Evolutionary conservation across 2,329 filamentous ascomycete genomes (phyloP), one percentile per base, ranked within the genome.

Genomic region (Verticillium alfalfae): DNA sequence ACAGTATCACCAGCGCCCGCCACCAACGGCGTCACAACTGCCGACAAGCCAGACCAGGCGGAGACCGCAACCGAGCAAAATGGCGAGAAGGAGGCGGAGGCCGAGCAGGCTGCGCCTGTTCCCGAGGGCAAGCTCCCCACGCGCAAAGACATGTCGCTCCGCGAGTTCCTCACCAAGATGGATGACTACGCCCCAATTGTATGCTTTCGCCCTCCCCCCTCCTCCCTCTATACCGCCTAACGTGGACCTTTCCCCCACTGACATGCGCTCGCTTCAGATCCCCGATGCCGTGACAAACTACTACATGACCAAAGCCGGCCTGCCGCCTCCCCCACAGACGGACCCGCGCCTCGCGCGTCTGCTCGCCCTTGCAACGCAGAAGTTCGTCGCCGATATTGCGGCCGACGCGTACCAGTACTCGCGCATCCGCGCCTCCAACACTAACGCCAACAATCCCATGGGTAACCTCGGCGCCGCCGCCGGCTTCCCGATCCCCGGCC

Each of bases 331-430:
- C 49, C 93, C 92, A 0, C 90, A 95, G 69, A 96, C 93, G 59
- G 92, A 97, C 70, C 89, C 89, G 22, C 92, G 93, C 62, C 90
- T 99, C 34, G 92, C 94, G 26, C 92, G 94, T 57, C 89, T 99
- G 3, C 89, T 99, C 54, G 94, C 95, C 2, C 90, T 99, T 9
- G 95, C 95, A n/a, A 97, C 95, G 0, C 95, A 99, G 73, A 99
- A 99, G 74, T 99, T 99, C 81, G 91, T 99, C 70, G 93, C 95
- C 63, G 95, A 99, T 75, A 92, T 99, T 67, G 95, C 95, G 1
- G 93, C 95, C 62, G 95, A 99, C 75, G 93, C 95, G 2, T 99
- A 99, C 76, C 95, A 99, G 77, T 98, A 97, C 82, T 93, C 90
- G 64, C 92, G 94, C 60, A 98, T 99, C 71, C 89, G 95, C 49